These are phyloP conservation scores for Solanum bulbocastanum DNA, from an alignment of 257 asterid genomes.

Conservation along the genomic window DNA sequence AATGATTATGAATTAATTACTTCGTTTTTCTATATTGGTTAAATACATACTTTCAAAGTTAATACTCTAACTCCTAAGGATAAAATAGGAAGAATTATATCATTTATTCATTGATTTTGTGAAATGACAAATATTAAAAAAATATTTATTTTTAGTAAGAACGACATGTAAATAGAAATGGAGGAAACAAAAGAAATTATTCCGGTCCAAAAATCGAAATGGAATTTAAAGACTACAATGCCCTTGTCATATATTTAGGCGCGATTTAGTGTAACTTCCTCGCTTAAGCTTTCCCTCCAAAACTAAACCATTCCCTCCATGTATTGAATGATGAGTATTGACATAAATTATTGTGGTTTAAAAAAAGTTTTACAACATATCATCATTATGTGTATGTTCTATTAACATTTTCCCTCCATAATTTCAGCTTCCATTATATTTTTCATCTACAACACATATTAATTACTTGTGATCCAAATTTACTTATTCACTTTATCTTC, in stretches of 20 bases:
- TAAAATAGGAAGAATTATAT: no score
- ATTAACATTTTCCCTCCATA: background rate
- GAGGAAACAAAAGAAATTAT: background rate
- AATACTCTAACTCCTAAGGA: no score
- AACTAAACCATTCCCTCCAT: background rate
- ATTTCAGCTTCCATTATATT: background rate
- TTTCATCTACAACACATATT: background rate
- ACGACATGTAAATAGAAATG: no score
- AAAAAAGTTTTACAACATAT: background rate
- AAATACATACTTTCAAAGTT: no score
- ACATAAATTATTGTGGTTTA: background rate
- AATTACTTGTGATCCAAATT: background rate
- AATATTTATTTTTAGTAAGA: no score
- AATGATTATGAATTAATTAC: no score
- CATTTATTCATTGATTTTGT: no score
- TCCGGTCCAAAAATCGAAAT: background rate
- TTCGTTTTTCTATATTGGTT: no score
- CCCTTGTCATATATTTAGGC: background rate
- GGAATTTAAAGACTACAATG: background rate
- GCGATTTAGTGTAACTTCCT: background rate
- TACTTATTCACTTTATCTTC: background rate
- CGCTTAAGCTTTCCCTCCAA: background rate
- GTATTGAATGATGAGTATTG: background rate
- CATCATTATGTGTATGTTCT: no score
- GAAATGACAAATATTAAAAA: no score